phyloP scores from a whole-genome alignment of 1,284 basidiomycete species.

The Tylopilus sp. region DNA sequence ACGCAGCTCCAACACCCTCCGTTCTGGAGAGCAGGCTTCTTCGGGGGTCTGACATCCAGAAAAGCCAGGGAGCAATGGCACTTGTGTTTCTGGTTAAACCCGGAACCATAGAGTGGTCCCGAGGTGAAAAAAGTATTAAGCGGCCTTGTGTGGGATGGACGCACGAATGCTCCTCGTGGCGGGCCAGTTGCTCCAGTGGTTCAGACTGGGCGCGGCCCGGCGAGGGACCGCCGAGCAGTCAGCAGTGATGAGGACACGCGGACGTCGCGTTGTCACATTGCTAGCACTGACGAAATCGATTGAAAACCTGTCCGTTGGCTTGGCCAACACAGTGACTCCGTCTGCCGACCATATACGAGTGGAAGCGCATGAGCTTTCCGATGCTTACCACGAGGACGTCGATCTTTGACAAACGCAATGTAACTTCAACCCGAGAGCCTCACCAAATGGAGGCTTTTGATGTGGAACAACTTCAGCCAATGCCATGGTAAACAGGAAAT shows the following conservation, averaged over 20 bases:
- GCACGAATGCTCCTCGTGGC: not conserved
- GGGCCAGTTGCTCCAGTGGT: not conserved
- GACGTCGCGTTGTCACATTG: not conserved
- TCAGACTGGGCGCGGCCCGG: not conserved
- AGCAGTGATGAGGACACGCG: not conserved
- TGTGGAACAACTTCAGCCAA: not conserved
- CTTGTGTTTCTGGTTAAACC: not conserved
- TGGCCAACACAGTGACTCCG: not conserved
- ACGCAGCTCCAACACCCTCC: not conserved
- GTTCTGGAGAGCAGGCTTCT: too few species aligned
- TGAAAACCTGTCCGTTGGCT: not conserved
- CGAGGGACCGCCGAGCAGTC: not conserved
- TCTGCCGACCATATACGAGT: not conserved
- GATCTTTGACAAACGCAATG: not conserved
- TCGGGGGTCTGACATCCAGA: not conserved
- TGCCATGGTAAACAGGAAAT: not conserved
- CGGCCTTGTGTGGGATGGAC: constrained; percentile 5
- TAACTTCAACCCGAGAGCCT: not conserved
- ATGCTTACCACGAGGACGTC: not conserved
- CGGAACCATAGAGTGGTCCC: not conserved
- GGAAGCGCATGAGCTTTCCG: not conserved
- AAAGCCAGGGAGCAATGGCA: not conserved
- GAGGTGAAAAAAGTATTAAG: constrained; percentile 8
- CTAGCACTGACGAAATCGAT: not conserved
- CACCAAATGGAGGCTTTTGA: too few species aligned